phyloP scores from a whole-genome alignment of 768 basidiomycete species.

The Lactarius evosmus region DNA sequence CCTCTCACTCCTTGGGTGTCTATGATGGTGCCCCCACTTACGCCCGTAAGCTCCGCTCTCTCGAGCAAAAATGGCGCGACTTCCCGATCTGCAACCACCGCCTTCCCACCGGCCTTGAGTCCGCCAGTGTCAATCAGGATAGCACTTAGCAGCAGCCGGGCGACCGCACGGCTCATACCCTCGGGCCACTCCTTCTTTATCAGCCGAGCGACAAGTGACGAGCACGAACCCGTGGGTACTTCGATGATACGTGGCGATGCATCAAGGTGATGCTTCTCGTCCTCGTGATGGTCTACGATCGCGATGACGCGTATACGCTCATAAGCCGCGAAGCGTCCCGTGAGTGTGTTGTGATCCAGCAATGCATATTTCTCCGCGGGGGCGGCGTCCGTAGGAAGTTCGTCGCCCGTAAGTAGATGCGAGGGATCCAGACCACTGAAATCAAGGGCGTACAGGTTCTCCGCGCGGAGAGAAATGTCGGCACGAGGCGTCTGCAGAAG shows the following conservation, averaged over 20 bases:
- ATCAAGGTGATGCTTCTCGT: conserved; percentile 66
- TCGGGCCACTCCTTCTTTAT: conserved; percentile 26
- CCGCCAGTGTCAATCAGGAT: conserved; percentile 87
- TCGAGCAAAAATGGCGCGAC: conserved; percentile 66
- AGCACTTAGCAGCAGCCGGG: conserved; percentile 46
- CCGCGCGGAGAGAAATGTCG: conserved; percentile 78
- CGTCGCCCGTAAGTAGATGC: conserved; percentile 65
- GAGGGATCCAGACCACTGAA: conserved; percentile 52
- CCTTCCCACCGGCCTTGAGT: conserved; percentile 76
- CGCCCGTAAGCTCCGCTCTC: conserved; percentile 44
- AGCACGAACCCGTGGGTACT: conserved; percentile 71
- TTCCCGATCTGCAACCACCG: conserved; percentile 55
- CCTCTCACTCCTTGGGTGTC: conserved; percentile 41
- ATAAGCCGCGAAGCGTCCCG: conserved; percentile 37
- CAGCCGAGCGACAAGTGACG: conserved; percentile 57
- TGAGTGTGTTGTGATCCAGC: conserved; percentile 87
- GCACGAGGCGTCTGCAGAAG: conserved; percentile 64
- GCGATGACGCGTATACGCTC: conserved; percentile 50
- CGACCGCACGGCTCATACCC: conserved; percentile 27
- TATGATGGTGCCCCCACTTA: conserved; percentile 24
- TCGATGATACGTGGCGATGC: conserved; percentile 65
- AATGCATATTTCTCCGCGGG: conserved; percentile 61
- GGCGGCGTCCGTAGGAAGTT: conserved; percentile 43
- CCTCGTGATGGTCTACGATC: conserved; percentile 89
- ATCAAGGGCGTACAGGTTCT: conserved; percentile 77